Conservation (phyloP, 192 early-diverging fungal species). For the Thoreauomyces humboldtii region DNA sequence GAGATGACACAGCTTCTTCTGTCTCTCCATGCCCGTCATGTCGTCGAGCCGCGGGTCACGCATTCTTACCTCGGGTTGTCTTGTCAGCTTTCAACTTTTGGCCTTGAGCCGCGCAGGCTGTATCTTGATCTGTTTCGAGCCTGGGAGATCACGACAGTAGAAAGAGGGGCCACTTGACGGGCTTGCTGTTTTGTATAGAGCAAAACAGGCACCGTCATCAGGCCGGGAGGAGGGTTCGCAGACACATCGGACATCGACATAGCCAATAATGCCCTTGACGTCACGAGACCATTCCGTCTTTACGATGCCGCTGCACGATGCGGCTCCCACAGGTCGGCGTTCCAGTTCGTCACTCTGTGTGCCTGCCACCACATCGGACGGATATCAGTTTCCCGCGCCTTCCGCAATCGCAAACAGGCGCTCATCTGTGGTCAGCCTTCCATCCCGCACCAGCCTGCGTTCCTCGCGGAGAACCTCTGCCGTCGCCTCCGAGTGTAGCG, state of each 20-base stretch:
- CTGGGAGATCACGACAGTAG: too few species aligned
- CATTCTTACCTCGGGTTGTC: too few species aligned
- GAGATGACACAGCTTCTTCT: too few species aligned
- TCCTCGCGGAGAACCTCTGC: conserved; percentile 10
- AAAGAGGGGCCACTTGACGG: conserved; percentile 8
- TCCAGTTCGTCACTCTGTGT: conserved; percentile 2
- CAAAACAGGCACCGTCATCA: neutral
- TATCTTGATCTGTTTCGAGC: too few species aligned
- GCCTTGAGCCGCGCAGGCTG: too few species aligned
- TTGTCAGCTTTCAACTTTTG: too few species aligned
- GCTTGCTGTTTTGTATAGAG: conserved; percentile 4
- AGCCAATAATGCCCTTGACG: neutral
- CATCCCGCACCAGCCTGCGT: conserved; percentile 1
- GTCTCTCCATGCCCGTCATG: too few species aligned
- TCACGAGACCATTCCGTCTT: conserved; percentile 1
- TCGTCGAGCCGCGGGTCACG: too few species aligned
- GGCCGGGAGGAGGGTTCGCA: neutral
- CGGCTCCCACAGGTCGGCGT: neutral
- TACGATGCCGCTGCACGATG: neutral
- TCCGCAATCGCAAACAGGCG: conserved; percentile 7
- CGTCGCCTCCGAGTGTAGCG: neutral
- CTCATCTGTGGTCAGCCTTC: conserved; percentile 15
- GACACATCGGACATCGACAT: too few species aligned
- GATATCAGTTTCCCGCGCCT: conserved; percentile 14
- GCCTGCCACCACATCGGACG: neutral